Base-by-base conservation (phyloP, 2,329 filamentous ascomycete species). In the Aspergillus pseudotamarii region DNA sequence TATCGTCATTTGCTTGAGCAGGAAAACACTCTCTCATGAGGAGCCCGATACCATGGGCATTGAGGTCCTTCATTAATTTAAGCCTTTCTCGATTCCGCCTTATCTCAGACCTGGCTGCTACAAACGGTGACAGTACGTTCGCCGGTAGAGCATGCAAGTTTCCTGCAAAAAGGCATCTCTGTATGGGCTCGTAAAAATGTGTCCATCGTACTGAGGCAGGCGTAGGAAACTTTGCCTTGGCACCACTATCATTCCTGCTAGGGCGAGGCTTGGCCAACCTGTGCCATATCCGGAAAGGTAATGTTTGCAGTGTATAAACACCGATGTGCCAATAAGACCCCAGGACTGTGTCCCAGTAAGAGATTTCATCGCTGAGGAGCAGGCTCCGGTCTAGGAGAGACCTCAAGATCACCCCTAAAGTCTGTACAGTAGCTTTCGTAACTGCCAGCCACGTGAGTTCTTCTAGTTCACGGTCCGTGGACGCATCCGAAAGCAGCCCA, bases 291-390 rank as follows among this genome's bases (percentile, higher is more conserved):
- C 91, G 85, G 46, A 89, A 71, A 0, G 95, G 95, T 0, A 90
- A 92, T 0, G 90, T 97, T 77, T 99, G 95, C 10, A 96, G 80
- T 16, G 92, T 90, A 78, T 97, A 97, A 4, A 97, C 76, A 36
- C 88, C 90, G 67, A 91, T 94, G 72, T 90, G 92, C 56, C 88
- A 85, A 69, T 92, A 90, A 0, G 92, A 96, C 11, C 88, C 87
- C 34, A 97, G 80, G 2, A 97, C 86, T 68, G 95, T 91, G 73
- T 97, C 92, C 95, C 95, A 99, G 76, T 98, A 98, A 88, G 91
- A 94, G 28, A 97, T 89, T 69, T 97, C 93, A 68, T 97, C 89
- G 70, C 89, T 91, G 21, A 99, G 79, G 0, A 90, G 90, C 12
- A 94, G 88, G 12, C 93, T 96, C 71, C 95, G 91, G 60, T 94